phyloP scores from a whole-genome alignment of 1,139 yeast genomes.

The Yamadazyma dushanensis region DNA sequence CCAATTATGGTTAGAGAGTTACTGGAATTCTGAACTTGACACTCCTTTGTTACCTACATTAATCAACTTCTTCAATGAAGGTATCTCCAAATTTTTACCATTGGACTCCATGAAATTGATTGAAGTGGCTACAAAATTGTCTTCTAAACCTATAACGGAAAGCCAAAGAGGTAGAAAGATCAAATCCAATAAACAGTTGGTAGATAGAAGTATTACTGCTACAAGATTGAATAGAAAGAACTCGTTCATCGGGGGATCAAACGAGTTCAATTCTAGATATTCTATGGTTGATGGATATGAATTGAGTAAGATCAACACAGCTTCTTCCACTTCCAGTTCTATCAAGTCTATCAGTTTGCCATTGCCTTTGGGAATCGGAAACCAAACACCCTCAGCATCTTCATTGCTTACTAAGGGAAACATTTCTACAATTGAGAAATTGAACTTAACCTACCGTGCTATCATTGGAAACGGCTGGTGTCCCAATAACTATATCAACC shows the following conservation, averaged over 20 bases:
- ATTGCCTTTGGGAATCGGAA: conserved; percentile 44
- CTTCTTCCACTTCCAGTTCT: conserved; percentile 39
- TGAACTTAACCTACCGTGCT: conserved; percentile 49
- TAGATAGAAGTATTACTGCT: conserved; percentile 46
- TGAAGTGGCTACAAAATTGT: conserved; percentile 60
- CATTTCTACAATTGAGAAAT: conserved; percentile 42
- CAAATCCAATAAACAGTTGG: conserved; percentile 30
- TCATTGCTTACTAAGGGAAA: conserved; percentile 41
- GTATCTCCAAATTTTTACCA: conserved; percentile 56
- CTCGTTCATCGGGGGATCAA: conserved; percentile 19
- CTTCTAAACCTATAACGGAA: conserved; percentile 37
- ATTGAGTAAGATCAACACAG: conserved; percentile 46
- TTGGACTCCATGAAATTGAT: conserved; percentile 61
- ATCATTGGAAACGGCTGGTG: conserved; percentile 56
- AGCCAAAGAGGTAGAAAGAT: conserved; percentile 17
- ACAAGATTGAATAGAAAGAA: conserved; percentile 28
- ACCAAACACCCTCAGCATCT: conserved; percentile 40
- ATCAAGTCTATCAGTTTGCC: conserved; percentile 43
- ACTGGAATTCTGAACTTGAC: conserved; percentile 73
- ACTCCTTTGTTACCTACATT: conserved; percentile 62
- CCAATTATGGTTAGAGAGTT: conserved; percentile 84
- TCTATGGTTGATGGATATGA: conserved; percentile 55
- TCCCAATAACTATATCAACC: conserved; percentile 25
- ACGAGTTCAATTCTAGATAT: conserved; percentile 31
- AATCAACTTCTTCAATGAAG: conserved; percentile 77